Conservation (phyloP, 139 green algal species). For the Cymbomonas tetramitiformis region DNA sequence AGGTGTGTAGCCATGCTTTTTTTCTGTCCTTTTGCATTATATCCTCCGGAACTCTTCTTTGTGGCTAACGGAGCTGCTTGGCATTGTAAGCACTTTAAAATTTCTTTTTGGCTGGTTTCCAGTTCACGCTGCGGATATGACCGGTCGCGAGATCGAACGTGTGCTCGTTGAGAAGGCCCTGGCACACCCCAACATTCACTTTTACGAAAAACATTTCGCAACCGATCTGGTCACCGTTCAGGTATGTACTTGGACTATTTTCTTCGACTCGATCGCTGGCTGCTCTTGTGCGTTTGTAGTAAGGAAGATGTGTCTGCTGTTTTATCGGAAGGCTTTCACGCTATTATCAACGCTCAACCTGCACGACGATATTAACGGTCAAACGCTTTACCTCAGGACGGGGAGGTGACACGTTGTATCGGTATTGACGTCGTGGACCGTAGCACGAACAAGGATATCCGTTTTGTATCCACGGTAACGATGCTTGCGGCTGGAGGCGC, state of each 20-base stretch:
- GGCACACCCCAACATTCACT: slow-evolving; percentile 56
- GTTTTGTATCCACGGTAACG: slow-evolving; percentile 56
- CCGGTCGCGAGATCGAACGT: slow-evolving; percentile 81
- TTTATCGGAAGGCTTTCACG: no score
- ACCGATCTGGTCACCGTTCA: slow-evolving; percentile 30
- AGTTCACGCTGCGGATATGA: slow-evolving; percentile 89
- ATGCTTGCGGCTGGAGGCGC: slow-evolving; percentile 81
- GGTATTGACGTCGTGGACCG: slow-evolving; percentile 18
- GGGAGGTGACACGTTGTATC: slow-evolving; percentile 12
- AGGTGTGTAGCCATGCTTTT: no score
- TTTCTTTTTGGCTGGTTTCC: no score
- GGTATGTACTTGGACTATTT: slow-evolving; percentile 14
- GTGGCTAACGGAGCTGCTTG: no score
- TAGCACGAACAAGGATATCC: slow-evolving; percentile 5
- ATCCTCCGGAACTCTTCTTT: no score
- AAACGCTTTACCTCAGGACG: slow-evolving; percentile 45
- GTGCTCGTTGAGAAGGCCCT: slow-evolving; percentile 54
- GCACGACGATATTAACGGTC: no score
- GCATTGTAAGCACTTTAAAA: no score
- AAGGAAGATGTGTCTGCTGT: no score
- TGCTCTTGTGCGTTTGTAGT: no score
- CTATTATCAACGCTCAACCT: no score
- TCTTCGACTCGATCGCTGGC: no score
- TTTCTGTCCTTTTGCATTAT: no score
- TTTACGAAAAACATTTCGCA: slow-evolving; percentile 65